These are phyloP conservation scores for Oryza glumipatula DNA, from an alignment of 176 grass and related monocot species.

Conservation along the genomic window DNA sequence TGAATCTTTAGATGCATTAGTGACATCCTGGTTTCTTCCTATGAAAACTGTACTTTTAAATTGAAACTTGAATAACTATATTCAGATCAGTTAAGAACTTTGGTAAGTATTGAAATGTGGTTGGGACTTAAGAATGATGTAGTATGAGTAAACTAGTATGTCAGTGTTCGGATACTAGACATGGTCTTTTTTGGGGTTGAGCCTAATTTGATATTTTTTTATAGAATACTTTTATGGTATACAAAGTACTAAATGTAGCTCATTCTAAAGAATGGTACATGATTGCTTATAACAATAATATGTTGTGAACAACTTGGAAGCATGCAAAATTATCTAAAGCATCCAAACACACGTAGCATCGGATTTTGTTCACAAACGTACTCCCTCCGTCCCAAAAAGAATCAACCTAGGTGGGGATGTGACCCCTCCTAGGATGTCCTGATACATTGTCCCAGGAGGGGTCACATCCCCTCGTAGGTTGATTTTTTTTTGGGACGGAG, in stretches of 20 bases:
- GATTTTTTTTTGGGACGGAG: too few species aligned
- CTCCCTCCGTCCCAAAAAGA: too few species aligned
- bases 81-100: slow-evolving; percentile 19
- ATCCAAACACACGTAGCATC: background rate
- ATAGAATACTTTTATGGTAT: background rate
- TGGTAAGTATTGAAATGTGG: slow-evolving; percentile 19
- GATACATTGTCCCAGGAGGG: too few species aligned
- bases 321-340: background rate
- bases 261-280: background rate
- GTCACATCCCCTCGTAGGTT: too few species aligned
- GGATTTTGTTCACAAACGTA: background rate
- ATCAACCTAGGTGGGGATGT: too few species aligned
- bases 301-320: background rate
- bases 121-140: slow-evolving; percentile 16
- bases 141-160: background rate
- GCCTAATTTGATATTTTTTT: background rate
- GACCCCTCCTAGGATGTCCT: too few species aligned
- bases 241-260: background rate
- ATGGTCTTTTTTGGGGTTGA: background rate
- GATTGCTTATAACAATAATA: background rate
- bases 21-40: slow-evolving; percentile 38
- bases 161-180: background rate
- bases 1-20: slow-evolving; percentile 39
- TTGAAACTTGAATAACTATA: slow-evolving; percentile 10
- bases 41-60: slow-evolving; percentile 27